Evolutionary conservation across 805 yeast species (phyloP).

Genomic region (Phaffomyces opuntiae): DNA sequence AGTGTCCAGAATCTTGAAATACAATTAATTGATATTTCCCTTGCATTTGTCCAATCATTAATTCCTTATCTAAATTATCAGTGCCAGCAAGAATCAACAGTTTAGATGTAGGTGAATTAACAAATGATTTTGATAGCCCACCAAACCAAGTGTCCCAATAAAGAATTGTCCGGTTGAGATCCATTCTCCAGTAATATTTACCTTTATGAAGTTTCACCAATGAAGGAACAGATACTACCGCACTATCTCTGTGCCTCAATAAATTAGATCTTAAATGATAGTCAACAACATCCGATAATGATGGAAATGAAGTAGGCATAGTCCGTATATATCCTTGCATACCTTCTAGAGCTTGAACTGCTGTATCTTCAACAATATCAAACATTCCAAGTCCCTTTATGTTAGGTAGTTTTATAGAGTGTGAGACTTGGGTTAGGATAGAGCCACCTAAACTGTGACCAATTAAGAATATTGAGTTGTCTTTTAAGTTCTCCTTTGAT

Average conservation of each 20-base stretch:
- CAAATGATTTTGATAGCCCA: constrained; percentile 51
- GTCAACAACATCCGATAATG: constrained; percentile 54
- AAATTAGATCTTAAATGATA: constrained; percentile 67
- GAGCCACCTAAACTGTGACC: constrained; percentile 97
- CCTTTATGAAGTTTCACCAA: constrained; percentile 32
- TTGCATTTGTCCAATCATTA: constrained; percentile 97
- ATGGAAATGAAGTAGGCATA: constrained; percentile 57
- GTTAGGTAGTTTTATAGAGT: constrained; percentile 17
- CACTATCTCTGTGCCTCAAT: constrained; percentile 53
- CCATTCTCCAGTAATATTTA: constrained; percentile 52
- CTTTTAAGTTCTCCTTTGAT: constrained; percentile 6
- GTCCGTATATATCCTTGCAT: constrained; percentile 61
- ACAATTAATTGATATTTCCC: constrained; percentile 90
- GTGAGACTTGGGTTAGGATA: constrained; percentile 51
- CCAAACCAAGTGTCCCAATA: constrained; percentile 85
- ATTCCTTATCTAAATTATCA: constrained; percentile 75
- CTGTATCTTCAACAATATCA: constrained; percentile 94
- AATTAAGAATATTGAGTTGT: constrained; percentile 43
- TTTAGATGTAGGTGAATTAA: constrained; percentile 50
- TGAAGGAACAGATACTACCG: constrained; percentile 72
- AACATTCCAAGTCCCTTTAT: constrained; percentile 69
- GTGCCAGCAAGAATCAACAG: constrained; percentile 80
- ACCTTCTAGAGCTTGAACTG: constrained; percentile 55
- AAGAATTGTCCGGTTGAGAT: constrained; percentile 50
- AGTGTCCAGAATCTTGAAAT: constrained; percentile 80